These are phyloP conservation scores for Coemansia sp. DNA, from an alignment of 192 early-diverging fungal species.

Conservation along the genomic window DNA sequence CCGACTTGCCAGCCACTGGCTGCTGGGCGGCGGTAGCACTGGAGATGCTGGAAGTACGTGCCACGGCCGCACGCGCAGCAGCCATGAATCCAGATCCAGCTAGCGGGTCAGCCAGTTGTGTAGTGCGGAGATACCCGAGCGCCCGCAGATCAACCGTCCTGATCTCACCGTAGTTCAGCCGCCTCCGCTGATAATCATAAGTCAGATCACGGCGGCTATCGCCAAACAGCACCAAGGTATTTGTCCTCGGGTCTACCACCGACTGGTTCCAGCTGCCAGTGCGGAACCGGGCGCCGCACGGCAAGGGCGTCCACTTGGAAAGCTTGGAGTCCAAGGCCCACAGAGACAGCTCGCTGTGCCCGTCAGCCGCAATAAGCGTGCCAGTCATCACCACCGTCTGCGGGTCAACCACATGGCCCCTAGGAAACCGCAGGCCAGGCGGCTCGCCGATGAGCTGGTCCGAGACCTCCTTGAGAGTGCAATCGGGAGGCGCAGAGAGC, in stretches of 20 bases:
- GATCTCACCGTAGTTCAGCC: constrained; percentile 75
- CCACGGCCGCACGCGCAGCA: constrained; percentile 20
- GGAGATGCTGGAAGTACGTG: constrained; percentile 16
- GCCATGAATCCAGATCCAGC: constrained; percentile 11
- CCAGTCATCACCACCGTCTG: constrained; percentile 66
- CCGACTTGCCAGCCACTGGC: not conserved
- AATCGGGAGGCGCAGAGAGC: constrained; percentile 59
- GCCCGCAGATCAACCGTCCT: constrained; percentile 70
- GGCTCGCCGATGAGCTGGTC: constrained; percentile 65
- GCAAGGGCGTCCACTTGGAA: constrained; percentile 64
- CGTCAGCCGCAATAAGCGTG: constrained; percentile 64
- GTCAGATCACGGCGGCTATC: constrained; percentile 62
- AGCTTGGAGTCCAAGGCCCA: constrained; percentile 67
- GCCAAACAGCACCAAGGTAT: constrained; percentile 71
- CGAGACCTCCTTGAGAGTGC: constrained; percentile 67
- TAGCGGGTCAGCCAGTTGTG: constrained; percentile 25
- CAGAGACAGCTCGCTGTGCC: constrained; percentile 65
- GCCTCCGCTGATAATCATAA: constrained; percentile 76
- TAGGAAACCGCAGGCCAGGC: constrained; percentile 74
- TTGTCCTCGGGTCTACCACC: constrained; percentile 59
- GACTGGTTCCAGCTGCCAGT: constrained; percentile 79
- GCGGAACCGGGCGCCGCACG: constrained; percentile 65
- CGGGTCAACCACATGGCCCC: constrained; percentile 67
- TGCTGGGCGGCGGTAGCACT: constrained; percentile 6
- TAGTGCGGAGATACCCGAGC: constrained; percentile 61